phyloP scores from a whole-genome alignment of 305 asterid genomes.

The Fraxinus angustifolia region DNA sequence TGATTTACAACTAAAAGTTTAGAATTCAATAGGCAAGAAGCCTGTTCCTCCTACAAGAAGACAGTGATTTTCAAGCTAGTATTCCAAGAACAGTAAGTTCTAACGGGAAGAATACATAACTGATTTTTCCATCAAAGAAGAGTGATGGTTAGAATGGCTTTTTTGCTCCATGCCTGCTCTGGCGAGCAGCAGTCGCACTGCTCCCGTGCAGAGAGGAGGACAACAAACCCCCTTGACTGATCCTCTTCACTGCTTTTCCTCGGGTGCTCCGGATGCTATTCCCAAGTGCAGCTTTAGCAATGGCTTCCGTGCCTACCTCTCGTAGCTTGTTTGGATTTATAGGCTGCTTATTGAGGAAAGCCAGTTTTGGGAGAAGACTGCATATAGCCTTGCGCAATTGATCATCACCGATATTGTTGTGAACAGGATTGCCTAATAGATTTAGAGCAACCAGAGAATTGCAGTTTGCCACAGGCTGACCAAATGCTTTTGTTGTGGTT shows the following conservation, averaged over 20 bases:
- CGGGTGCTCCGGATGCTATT: constrained; percentile 29
- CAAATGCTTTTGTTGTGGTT: constrained; percentile 72
- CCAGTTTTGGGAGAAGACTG: constrained; percentile 63
- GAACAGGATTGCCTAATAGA: constrained; percentile 72
- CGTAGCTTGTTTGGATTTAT: constrained; percentile 56
- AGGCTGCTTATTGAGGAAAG: constrained; percentile 62
- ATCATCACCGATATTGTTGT: constrained; percentile 61
- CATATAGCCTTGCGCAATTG: constrained; percentile 55
- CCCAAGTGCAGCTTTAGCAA: constrained; percentile 61
- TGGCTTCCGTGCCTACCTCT: constrained; percentile 43
- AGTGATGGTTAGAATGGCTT: constrained; percentile 30
- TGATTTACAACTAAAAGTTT: neutral
- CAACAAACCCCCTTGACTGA: constrained; percentile 30
- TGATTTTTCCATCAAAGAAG: constrained; percentile 38
- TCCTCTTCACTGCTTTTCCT: constrained; percentile 44
- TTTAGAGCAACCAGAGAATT: constrained; percentile 61
- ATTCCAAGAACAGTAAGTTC: neutral
- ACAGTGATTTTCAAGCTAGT: neutral
- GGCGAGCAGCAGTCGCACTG: constrained; percentile 34
- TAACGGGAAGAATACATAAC: constrained; percentile 12
- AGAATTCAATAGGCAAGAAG: neutral
- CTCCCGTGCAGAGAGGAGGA: constrained; percentile 35
- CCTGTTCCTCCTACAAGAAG: neutral
- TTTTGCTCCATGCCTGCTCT: constrained; percentile 42
- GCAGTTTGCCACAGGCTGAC: constrained; percentile 84